A percentile compares a stretch with the other conserved stretches of the same genome.
Evolutionary conservation across 1,284 basidiomycete genomes (phyloP).

Genomic region (Ustanciosporium gigantosporum): DNA sequence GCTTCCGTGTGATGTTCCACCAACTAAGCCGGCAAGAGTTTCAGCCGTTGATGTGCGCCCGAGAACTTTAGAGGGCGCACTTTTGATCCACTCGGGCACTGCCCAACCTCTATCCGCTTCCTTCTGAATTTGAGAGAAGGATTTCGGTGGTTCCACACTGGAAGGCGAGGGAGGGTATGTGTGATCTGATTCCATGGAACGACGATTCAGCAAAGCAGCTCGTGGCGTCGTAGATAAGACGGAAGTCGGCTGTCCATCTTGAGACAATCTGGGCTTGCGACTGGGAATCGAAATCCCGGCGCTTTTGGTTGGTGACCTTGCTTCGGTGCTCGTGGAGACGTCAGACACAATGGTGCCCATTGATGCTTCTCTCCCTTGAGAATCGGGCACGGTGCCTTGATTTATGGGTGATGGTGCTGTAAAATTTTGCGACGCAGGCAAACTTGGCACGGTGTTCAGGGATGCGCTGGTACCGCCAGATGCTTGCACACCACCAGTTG

Average conservation of each 20-base stretch:
- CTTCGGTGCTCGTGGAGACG: too few relatives aligned
- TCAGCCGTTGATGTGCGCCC: slow-evolving; percentile 4
- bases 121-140: slow-evolving; percentile 26
- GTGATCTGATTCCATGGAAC: slow-evolving; percentile 23
- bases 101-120: slow-evolving; percentile 41
- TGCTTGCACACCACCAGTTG: slow-evolving; percentile 14
- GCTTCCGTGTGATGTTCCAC: not conserved
- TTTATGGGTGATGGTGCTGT: not conserved
- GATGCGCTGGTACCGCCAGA: slow-evolving; percentile 6
- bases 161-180: slow-evolving; percentile 40
- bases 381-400: not conserved
- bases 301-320: not conserved
- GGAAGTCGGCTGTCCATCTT: slow-evolving; percentile 8
- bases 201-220: slow-evolving; percentile 17
- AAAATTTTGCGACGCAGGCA: slow-evolving; percentile 1
- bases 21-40: not conserved
- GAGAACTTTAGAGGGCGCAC: slow-evolving; percentile 21
- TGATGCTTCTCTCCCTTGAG: not conserved
- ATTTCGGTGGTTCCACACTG: slow-evolving; percentile 11
- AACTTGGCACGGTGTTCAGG: slow-evolving; percentile 19
- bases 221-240: slow-evolving; percentile 23
- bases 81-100: slow-evolving; percentile 33
- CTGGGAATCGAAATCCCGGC: not conserved
- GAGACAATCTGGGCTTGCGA: not conserved
- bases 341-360: too few relatives aligned